Evolutionary conservation across 768 basidiomycete genomes (phyloP).

Genomic region (Austroboletus festivus): DNA sequence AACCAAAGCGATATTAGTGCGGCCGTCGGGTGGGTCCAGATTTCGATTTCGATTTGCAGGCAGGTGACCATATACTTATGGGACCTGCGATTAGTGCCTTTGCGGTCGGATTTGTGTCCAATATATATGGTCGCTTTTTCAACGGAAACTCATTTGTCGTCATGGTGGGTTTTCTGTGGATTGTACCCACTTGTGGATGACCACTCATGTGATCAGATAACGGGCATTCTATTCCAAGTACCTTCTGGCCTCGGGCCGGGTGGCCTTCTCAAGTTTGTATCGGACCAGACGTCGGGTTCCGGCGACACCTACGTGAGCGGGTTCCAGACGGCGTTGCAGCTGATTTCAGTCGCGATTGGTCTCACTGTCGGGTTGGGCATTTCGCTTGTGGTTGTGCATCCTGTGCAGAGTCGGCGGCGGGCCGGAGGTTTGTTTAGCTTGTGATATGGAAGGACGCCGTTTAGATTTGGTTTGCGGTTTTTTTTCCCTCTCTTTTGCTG

Average conservation of each 20-base stretch:
- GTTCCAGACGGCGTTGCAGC: slow-evolving; percentile 71
- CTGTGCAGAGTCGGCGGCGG: slow-evolving; percentile 54
- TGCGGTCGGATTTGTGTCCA: slow-evolving; percentile 33
- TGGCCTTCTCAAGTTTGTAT: slow-evolving; percentile 71
- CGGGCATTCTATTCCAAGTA: slow-evolving; percentile 81
- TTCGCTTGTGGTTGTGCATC: slow-evolving; percentile 63
- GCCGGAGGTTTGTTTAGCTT: slow-evolving; percentile 64
- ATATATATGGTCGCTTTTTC: slow-evolving; percentile 73
- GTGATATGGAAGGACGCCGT: slow-evolving; percentile 27
- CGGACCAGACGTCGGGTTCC: slow-evolving; percentile 49
- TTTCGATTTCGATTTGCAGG: too few relatives aligned
- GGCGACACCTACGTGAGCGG: slow-evolving; percentile 60
- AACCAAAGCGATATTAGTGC: slow-evolving; percentile 75
- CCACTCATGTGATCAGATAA: slow-evolving; percentile 40
- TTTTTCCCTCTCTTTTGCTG: too few relatives aligned
- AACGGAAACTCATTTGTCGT: slow-evolving; percentile 76
- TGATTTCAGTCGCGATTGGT: slow-evolving; percentile 75
- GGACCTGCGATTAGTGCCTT: too few relatives aligned
- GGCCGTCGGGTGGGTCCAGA: slow-evolving; percentile 57
- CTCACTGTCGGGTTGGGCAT: slow-evolving; percentile 79
- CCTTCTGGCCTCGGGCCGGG: slow-evolving; percentile 80
- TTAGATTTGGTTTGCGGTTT: too few relatives aligned
- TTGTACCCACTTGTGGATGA: background rate
- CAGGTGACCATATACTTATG: too few relatives aligned
- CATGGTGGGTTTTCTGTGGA: slow-evolving; percentile 51